Percentiles rank a stretch among this genome's conserved stretches.
These are phyloP conservation scores for Colletotrichum sp. DNA, from an alignment of 2,329 filamentous ascomycete genomes.

Conservation along the genomic window DNA sequence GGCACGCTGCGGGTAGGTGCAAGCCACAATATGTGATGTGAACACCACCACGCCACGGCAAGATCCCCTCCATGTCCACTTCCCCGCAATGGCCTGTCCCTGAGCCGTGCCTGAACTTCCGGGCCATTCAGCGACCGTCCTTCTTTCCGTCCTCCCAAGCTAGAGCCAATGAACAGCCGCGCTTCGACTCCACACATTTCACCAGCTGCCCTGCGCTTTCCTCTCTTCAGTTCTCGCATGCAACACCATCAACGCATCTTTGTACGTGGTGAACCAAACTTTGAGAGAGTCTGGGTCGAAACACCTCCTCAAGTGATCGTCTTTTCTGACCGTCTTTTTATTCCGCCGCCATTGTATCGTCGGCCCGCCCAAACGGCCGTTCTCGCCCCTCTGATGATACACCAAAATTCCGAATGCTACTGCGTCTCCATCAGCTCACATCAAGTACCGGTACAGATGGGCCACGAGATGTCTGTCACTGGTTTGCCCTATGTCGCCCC, in stretches of 20 bases:
- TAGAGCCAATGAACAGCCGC: background rate
- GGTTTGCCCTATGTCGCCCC: background rate
- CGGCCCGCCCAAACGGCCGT: background rate
- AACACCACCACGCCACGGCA: background rate
- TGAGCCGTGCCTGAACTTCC: slow-evolving; percentile 3
- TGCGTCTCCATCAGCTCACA: background rate
- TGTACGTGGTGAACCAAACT: background rate
- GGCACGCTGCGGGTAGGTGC: background rate
- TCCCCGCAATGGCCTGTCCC: background rate
- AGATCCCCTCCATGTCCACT: background rate
- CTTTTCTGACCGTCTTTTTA: slow-evolving; percentile 2
- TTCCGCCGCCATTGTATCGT: background rate
- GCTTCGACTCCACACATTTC: background rate
- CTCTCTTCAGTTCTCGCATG: background rate
- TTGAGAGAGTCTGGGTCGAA: slow-evolving; percentile 2
- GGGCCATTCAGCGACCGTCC: background rate
- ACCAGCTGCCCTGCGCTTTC: background rate
- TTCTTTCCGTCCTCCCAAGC: background rate
- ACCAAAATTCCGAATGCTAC: background rate
- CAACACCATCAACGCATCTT: background rate
- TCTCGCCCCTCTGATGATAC: background rate
- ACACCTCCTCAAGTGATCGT: background rate
- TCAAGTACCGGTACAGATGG: background rate
- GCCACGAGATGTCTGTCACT: background rate
- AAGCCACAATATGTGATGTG: background rate